These are phyloP conservation scores for Echium plantagineum DNA, from an alignment of 257 asterid genomes.

Conservation along the genomic window DNA sequence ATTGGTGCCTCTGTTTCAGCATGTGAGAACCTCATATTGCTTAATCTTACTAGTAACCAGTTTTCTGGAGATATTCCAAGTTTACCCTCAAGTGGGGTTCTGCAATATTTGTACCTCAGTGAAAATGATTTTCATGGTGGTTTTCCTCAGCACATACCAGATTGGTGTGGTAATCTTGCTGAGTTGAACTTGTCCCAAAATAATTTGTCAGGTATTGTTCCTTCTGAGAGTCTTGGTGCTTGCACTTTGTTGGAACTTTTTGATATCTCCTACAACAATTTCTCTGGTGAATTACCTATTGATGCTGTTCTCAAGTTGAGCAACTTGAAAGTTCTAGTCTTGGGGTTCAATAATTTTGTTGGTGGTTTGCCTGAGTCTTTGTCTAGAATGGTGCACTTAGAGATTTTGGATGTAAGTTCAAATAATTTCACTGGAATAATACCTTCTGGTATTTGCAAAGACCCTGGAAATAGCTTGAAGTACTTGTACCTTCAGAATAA, in stretches of 20 bases:
- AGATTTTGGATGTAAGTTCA: slow-evolving; percentile 75
- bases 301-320: slow-evolving; percentile 39
- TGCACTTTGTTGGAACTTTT: slow-evolving; percentile 54
- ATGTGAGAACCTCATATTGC: slow-evolving; percentile 44
- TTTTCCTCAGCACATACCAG: slow-evolving; percentile 35
- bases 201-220: slow-evolving; percentile 51
- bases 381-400: slow-evolving; percentile 40
- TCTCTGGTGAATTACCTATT: slow-evolving; percentile 74
- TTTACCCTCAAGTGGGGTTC: slow-evolving; percentile 29
- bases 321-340: slow-evolving; percentile 41
- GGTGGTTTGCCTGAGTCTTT: slow-evolving; percentile 71
- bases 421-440: slow-evolving; percentile 57
- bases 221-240: slow-evolving; percentile 36
- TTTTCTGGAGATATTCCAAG: slow-evolving; percentile 50
- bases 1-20: slow-evolving; percentile 43
- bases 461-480: slow-evolving; percentile 38
- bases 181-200: slow-evolving; percentile 62
- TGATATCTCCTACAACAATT: slow-evolving; percentile 54
- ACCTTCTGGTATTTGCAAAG: slow-evolving; percentile 64
- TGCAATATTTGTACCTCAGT: slow-evolving; percentile 52
- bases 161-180: slow-evolving; percentile 50
- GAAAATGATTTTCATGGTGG: slow-evolving; percentile 46
- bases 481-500: slow-evolving; percentile 80
- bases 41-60: slow-evolving; percentile 62
- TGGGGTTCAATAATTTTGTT: slow-evolving; percentile 57